These are phyloP conservation scores for Tetrahymena thermophila DNA, from an alignment of 73 alveolate genomes.

Conservation along the genomic window DNA sequence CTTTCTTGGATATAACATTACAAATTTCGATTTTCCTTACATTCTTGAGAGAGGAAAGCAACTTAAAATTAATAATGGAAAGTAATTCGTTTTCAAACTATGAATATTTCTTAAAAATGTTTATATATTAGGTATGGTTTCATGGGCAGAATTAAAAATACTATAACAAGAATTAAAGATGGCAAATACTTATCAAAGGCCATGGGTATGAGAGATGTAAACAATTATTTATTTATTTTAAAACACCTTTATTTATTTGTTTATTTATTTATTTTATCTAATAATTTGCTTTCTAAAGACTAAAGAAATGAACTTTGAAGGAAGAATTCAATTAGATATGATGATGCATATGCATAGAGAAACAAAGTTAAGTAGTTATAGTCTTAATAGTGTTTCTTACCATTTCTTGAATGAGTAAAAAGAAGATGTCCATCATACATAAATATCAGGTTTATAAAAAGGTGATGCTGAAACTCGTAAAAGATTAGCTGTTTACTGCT, in stretches of 20 bases:
- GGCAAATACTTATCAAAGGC: conserved; percentile 88
- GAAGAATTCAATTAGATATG: conserved; percentile 98
- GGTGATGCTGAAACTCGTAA: conserved; percentile 88
- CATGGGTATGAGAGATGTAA: conserved; percentile 88
- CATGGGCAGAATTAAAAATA: conserved; percentile 67
- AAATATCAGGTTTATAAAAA: conserved; percentile 46
- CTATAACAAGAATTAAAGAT: conserved; percentile 65
- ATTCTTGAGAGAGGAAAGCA: conserved; percentile 81
- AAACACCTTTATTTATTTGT: no score
- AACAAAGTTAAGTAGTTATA: conserved; percentile 93
- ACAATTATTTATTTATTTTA: background rate
- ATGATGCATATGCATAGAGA: conserved; percentile 94
- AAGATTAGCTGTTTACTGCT: conserved; percentile 97
- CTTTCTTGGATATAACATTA: conserved; percentile 97
- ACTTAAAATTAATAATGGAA: conserved; percentile 51
- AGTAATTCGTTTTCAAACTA: background rate
- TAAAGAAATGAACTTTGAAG: conserved; percentile 90
- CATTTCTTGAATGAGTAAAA: conserved; percentile 96
- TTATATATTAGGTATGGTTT: conserved; percentile 50
- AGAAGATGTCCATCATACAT: conserved; percentile 96
- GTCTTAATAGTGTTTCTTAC: conserved; percentile 95
- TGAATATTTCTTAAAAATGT: background rate
- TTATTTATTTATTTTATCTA: no score
- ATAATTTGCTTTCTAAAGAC: conserved; percentile 2
- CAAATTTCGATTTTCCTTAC: conserved; percentile 97